Base-by-base conservation (phyloP, 1,284 basidiomycete species). In the Austroboletus novae-zelandiae region DNA sequence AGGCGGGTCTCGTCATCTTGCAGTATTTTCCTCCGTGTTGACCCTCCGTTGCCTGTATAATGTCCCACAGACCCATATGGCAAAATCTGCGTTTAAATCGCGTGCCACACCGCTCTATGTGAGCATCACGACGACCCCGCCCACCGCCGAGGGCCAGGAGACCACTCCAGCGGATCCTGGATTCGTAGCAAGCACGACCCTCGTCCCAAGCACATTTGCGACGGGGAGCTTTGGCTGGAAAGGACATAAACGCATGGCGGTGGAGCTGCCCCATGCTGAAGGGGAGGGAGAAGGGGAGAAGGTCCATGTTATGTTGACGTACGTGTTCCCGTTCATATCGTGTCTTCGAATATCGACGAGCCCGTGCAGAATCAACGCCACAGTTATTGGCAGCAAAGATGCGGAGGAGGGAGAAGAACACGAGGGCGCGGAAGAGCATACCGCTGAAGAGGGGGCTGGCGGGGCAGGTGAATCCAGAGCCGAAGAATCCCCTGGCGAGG, bases 161-260 rank as follows among this genome's bases (percentile, higher is more conserved):
- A 59, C 68, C 9, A 65, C 60, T 1, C 61, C 71, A 6, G 67
- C 65, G 10, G 88, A 89, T 65, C 73, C 80, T 36, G 86, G 84
- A 11, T 75, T 78, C 61, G 72, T 90, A 54, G 80, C 80, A n/a
- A 75, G 71, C 40, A 64, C 82, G 20, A 76, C 78, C 1, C 72
- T 89, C 14, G 56, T 76, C 4, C 80, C 88, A 1, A 76, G 68
- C 49, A 73, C 76, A 39, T 89, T 91, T 67, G 61, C 72, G 17
- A 89, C 87, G 1, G 86, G 87, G 15, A 87, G 84, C 62, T 89
- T 86, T 65, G 88, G 89, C 6, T 91, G 88, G 88, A 91, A 89
- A 63, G 88, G 84, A 6, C 80, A 68, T 64, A 86, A 84, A 67
- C 77, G 82, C 27, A 68, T 90, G 54, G 76, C 74, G 2, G 74